phyloP scores from a whole-genome alignment of 2,329 filamentous ascomycete genomes.

The Ophiocordyceps polyrhachis-furcata region DNA sequence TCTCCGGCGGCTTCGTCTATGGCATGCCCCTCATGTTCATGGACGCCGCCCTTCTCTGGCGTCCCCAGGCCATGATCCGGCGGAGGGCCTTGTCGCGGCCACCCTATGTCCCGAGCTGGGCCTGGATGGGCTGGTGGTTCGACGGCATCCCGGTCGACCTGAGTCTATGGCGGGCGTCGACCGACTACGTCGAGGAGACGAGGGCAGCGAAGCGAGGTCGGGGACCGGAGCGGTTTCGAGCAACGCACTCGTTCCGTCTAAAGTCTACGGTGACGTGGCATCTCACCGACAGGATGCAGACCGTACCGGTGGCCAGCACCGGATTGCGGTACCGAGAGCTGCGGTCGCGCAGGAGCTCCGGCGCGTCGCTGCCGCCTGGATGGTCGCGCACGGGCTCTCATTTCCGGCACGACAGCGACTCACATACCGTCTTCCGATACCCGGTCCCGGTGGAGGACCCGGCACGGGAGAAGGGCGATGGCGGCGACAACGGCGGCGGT shows the following conservation, averaged over 20 bases:
- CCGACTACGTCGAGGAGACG: conserved; percentile 23
- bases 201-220: conserved; percentile 12
- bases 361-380: conserved; percentile 16
- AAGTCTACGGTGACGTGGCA: conserved; percentile 18
- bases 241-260: conserved; percentile 19
- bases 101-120: conserved; percentile 24
- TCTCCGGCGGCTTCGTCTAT: conserved; percentile 23
- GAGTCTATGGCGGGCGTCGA: conserved; percentile 21
- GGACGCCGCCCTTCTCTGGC: conserved; percentile 25
- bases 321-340: conserved; percentile 21
- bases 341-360: conserved; percentile 13
- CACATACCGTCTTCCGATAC: conserved; percentile 20
- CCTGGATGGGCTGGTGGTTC: conserved; percentile 30
- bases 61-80: conserved; percentile 22
- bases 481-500: conserved; percentile 12
- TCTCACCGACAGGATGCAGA: conserved; percentile 19
- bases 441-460: conserved; percentile 20
- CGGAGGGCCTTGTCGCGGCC: conserved; percentile 17
- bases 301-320: conserved; percentile 16
- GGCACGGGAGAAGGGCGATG: conserved; percentile 10
- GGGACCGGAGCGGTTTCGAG: conserved; percentile 16
- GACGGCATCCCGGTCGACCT: conserved; percentile 23
- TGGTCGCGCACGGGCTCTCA: conserved; percentile 18
- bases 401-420: conserved; percentile 22
- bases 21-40: conserved; percentile 28